Evolutionary conservation across 768 basidiomycete genomes (phyloP), one percentile per base, ranked within the genome.

Genomic region (Agaricus subrufescens): DNA sequence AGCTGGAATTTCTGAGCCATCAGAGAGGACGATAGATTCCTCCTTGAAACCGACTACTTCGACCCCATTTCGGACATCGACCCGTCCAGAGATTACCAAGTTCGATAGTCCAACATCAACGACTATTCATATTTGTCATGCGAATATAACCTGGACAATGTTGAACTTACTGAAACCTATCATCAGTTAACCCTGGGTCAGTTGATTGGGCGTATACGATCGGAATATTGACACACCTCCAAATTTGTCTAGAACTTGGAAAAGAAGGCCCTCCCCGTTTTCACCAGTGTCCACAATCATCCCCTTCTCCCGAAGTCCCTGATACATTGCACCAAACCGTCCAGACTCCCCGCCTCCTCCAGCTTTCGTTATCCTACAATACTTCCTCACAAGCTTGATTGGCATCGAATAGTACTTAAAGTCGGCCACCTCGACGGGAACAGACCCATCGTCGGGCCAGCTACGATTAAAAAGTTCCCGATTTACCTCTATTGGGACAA

Each of bases 21-120:
- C 72, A 0, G 67, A 66, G 61, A 79, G 76, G 12, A 71, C 51
- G 6, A 77, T 58, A n/a, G 67, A 69, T 42, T 66, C 57, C 15
- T 63, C 53, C 8, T 65, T 69, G 62, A 79, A 73, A 10, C 60
- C 59, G 19, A 67, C 66, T 39, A 78, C 69, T 57, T 75, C 73
- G 15, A 69, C 66, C 43, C 81, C 82, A 61, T 78, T 78, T 70
- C 83, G 84, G 57, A 85, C 65, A 61, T 80, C 79, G 67, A 85
- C 78, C 62, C 82, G 76, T 5, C 82, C 82, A 43, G 76, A 70
- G 37, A 73, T 73, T 60, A 85, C 79, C 54, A 78, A 68, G 61
- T 81, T 72, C 37, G 76, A 75, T 43, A 77, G 77, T 30, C 81
- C 83, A 49, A 76, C 74, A 58, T 81, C 79, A 27, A 72, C 40